Percentiles rank a stretch among this genome's conserved stretches.
phyloP scores from a whole-genome alignment of 257 asterid species.

The Fraxinus cuspidata region DNA sequence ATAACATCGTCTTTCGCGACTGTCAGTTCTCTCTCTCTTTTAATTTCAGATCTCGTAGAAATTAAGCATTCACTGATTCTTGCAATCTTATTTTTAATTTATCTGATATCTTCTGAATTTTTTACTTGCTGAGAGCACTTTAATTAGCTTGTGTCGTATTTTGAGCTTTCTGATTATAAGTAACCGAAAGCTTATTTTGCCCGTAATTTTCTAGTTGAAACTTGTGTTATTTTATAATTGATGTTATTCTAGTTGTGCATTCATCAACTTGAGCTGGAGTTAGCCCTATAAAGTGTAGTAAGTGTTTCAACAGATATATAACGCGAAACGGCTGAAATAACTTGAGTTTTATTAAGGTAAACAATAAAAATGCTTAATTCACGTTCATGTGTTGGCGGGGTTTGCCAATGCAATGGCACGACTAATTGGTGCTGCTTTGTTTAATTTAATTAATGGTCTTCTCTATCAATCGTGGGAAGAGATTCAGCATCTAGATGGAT shows the following conservation, averaged over 20 bases:
- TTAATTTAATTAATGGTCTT: background rate
- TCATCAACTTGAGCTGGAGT: slow-evolving; percentile 2
- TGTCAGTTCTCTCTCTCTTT: slow-evolving; percentile 42
- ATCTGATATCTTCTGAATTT: background rate
- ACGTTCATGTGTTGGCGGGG: background rate
- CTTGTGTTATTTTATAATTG: background rate
- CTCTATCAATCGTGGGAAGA: background rate
- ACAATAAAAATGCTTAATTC: background rate
- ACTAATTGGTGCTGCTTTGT: background rate
- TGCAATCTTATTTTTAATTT: background rate
- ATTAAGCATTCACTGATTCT: slow-evolving; percentile 7
- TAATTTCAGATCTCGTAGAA: slow-evolving; percentile 2
- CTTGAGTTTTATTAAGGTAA: background rate
- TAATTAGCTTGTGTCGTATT: background rate
- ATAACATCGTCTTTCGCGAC: slow-evolving; percentile 95
- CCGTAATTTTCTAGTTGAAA: slow-evolving; percentile 4
- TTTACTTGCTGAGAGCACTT: background rate
- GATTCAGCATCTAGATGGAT: background rate
- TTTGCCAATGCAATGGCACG: background rate
- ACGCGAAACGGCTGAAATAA: background rate
- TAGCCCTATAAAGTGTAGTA: background rate
- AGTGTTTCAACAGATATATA: background rate
- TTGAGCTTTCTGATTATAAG: background rate
- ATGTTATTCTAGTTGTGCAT: slow-evolving; percentile 15
- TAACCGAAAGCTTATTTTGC: slow-evolving; percentile 9